These are phyloP conservation scores for Colletotrichum paranaense DNA, from an alignment of 2,329 filamentous ascomycete species.

Conservation along the genomic window DNA sequence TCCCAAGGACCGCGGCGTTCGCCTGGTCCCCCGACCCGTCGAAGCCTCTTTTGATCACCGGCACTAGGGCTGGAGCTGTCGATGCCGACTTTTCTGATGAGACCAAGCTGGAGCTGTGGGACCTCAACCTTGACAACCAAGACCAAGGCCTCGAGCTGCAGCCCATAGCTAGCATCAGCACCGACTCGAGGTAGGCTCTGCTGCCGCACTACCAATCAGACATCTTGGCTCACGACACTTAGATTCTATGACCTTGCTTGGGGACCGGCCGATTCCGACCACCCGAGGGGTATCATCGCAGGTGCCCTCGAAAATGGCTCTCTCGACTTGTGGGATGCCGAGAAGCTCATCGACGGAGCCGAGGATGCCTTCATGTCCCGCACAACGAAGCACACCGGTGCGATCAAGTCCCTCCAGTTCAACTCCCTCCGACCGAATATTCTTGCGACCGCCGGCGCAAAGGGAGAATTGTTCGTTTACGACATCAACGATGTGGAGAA, in stretches of 20 bases:
- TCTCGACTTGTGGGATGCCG: constrained; percentile 93
- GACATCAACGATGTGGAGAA: constrained; percentile 91
- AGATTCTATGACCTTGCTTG: constrained; percentile 99
- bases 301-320: constrained; percentile 95
- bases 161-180: constrained; percentile 84
- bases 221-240: constrained; percentile 29
- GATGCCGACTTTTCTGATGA: constrained; percentile 98
- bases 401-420: constrained; percentile 96
- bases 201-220: constrained; percentile 3
- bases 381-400: constrained; percentile 89
- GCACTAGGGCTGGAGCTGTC: constrained; percentile 93
- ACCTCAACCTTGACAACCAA: constrained; percentile 83
- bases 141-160: constrained; percentile 85
- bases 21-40: constrained; percentile 90
- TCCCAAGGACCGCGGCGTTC: constrained; percentile 95
- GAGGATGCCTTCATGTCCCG: constrained; percentile 85
- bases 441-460: constrained; percentile 90
- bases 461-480: constrained; percentile 96
- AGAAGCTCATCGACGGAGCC: constrained; percentile 67
- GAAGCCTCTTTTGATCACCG: constrained; percentile 88
- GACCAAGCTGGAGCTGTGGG: constrained; percentile 96
- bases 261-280: constrained; percentile 83
- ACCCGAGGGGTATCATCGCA: constrained; percentile 89
- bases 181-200: constrained; percentile 82
- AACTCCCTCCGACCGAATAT: constrained; percentile 93